Evolutionary conservation across 148 eudicot genomes (phyloP).

Genomic region (Rhododendron ferrugineum): DNA sequence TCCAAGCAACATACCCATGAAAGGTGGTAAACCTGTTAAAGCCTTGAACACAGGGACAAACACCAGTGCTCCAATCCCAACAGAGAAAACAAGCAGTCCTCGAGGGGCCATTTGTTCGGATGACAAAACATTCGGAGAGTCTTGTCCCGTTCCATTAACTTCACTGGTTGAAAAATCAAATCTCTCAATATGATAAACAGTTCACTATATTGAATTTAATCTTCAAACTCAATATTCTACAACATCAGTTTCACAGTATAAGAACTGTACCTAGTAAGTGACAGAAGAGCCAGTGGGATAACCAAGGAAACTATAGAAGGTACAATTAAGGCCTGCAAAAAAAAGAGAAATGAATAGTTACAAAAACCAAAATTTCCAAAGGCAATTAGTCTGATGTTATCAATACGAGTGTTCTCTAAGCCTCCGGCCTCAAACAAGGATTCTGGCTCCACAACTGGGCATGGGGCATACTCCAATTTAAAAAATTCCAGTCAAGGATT

Average conservation of each 20-base stretch:
- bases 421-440: slow-evolving; percentile 1
- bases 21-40: slow-evolving; percentile 91
- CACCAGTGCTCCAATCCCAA: slow-evolving; percentile 81
- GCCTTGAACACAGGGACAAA: slow-evolving; percentile 93
- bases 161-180: slow-evolving; percentile 49
- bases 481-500: background rate
- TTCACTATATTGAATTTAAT: background rate
- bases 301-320: slow-evolving; percentile 80
- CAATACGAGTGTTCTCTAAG: background rate
- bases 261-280: slow-evolving; percentile 68
- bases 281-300: slow-evolving; percentile 90
- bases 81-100: slow-evolving; percentile 79
- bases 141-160: slow-evolving; percentile 63
- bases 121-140: slow-evolving; percentile 54
- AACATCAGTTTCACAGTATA: background rate
- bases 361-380: background rate
- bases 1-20: slow-evolving; percentile 93
- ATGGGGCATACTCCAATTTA: background rate
- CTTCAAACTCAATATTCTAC: slow-evolving; percentile 7
- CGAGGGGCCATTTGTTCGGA: slow-evolving; percentile 98
- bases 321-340: slow-evolving; percentile 53
- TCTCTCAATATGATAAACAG: slow-evolving; percentile 1
- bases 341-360: background rate
- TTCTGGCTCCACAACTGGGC: background rate
- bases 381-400: background rate